phyloP scores from a whole-genome alignment of 2,329 filamentous ascomycete genomes.

The Colletotrichum siamense region DNA sequence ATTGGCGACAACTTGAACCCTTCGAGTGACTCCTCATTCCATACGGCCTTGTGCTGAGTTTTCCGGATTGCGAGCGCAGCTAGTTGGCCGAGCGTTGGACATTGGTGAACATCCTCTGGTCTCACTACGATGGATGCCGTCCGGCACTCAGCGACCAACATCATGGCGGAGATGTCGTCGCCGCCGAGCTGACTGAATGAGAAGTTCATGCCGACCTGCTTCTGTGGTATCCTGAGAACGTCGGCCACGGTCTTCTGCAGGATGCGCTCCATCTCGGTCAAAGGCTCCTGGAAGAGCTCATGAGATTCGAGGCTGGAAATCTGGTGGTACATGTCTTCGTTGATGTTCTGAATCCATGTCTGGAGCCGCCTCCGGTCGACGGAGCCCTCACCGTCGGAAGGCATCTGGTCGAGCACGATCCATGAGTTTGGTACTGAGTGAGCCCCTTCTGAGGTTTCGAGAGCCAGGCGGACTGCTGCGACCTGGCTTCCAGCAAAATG shows the following conservation, averaged over 20 bases:
- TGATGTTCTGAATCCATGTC: slow-evolving; percentile 60
- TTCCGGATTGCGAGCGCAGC: slow-evolving; percentile 39
- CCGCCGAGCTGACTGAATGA: slow-evolving; percentile 46
- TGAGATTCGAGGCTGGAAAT: slow-evolving; percentile 49
- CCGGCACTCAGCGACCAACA: slow-evolving; percentile 42
- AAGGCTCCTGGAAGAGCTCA: slow-evolving; percentile 37
- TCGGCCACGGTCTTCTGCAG: slow-evolving; percentile 43
- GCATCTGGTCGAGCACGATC: slow-evolving; percentile 53
- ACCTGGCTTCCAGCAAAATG: slow-evolving; percentile 47
- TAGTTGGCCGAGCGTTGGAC: slow-evolving; percentile 42
- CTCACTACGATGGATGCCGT: slow-evolving; percentile 42
- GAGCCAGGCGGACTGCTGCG: slow-evolving; percentile 36
- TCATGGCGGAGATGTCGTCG: slow-evolving; percentile 42
- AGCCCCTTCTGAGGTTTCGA: slow-evolving; percentile 33
- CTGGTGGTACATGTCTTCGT: slow-evolving; percentile 49
- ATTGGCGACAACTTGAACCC: slow-evolving; percentile 57
- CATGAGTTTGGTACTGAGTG: slow-evolving; percentile 49
- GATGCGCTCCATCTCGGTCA: slow-evolving; percentile 42
- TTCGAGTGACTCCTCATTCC: slow-evolving; percentile 37
- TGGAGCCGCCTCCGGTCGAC: slow-evolving; percentile 51
- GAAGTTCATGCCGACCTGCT: slow-evolving; percentile 48
- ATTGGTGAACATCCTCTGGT: slow-evolving; percentile 40
- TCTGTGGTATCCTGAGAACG: slow-evolving; percentile 40
- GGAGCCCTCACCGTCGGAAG: slow-evolving; percentile 42
- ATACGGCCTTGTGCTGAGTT: slow-evolving; percentile 31